These are phyloP conservation scores for Naganishia vishniacii DNA, from an alignment of 768 basidiomycete genomes.

Conservation along the genomic window DNA sequence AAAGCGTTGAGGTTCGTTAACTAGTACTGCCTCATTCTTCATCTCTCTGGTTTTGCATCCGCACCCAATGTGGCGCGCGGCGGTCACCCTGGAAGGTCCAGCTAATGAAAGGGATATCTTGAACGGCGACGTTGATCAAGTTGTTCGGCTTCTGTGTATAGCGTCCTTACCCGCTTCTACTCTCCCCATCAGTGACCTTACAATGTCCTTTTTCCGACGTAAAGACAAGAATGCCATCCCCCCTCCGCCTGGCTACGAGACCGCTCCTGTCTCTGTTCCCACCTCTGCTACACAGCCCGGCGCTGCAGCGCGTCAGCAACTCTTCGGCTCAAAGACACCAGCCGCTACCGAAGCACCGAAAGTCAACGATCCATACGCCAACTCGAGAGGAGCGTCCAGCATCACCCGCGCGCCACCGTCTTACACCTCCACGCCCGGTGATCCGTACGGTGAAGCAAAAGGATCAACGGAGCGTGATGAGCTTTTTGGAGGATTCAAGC, in stretches of 20 bases:
- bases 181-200: no score
- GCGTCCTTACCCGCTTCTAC: no score
- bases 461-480: slow-evolving; percentile 42
- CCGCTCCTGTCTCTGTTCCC: slow-evolving; percentile 9
- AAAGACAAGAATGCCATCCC: slow-evolving; percentile 44
- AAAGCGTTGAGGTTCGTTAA: no score
- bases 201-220: slow-evolving; percentile 30
- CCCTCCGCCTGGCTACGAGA: slow-evolving; percentile 30
- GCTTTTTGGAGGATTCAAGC: slow-evolving; percentile 44
- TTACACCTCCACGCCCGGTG: slow-evolving; percentile 25
- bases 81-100: no score
- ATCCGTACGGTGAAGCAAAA: slow-evolving; percentile 39
- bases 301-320: slow-evolving; percentile 37
- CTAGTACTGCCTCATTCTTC: no score
- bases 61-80: no score
- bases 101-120: no score
- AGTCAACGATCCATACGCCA: slow-evolving; percentile 21
- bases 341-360: slow-evolving; percentile 23
- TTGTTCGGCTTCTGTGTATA: no score
- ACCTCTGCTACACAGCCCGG: slow-evolving; percentile 12
- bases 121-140: no score
- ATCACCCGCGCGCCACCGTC: slow-evolving; percentile 9
- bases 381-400: slow-evolving; percentile 1
- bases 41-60: no score
- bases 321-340: slow-evolving; percentile 31